Evolutionary conservation across 139 green algal species (phyloP), one percentile per base, ranked within the genome.

Genomic region (Dunaliella sp.): DNA sequence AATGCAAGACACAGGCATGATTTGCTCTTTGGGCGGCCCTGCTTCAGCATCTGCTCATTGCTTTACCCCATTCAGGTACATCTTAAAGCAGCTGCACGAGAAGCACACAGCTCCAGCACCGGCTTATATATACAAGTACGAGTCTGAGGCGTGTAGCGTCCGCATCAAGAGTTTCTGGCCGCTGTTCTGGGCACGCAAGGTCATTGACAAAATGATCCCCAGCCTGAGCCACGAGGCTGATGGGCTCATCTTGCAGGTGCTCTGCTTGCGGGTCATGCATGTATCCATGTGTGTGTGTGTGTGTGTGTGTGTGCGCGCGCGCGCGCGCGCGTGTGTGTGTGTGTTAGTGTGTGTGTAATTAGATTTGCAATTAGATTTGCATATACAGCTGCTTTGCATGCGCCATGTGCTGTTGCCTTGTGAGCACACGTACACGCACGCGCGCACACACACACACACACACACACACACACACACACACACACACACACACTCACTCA

Each of bases 181-280:
- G 26, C 88, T 99, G 58, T 48, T 81, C 33, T 65, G 88, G 34
- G 82, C 88, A 1, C 34, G 57, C 0, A 91, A 90, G 36, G 38
- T 97, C 72, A 90, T 98, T 21, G 30, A 93, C 31, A 89, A 95
- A 21, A 95, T 99, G 89, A 96, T 98, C 38, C 91, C 92, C 59
- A 85, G 89, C 0, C 88, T 99, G 1, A 91, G 82, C 36, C 97
- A 99, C 88, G 97, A 99, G 93, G 90, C 92, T 0, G 97, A 99
- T 79, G 97, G 97, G 0, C 92, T 99, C 81, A 99, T 99, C 82
- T 93, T 98, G 38, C 96, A 98, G 90, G 91, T 81, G n/a, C n/a
- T n/a, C n/a, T n/a, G n/a, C n/a, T n/a, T n/a, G n/a, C n/a, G n/a
- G n/a, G n/a, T n/a, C n/a, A n/a, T n/a, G n/a, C n/a, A n/a, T n/a